phyloP scores from a whole-genome alignment of 2,329 filamentous ascomycete species.

The Cercospora zeae-maydis region DNA sequence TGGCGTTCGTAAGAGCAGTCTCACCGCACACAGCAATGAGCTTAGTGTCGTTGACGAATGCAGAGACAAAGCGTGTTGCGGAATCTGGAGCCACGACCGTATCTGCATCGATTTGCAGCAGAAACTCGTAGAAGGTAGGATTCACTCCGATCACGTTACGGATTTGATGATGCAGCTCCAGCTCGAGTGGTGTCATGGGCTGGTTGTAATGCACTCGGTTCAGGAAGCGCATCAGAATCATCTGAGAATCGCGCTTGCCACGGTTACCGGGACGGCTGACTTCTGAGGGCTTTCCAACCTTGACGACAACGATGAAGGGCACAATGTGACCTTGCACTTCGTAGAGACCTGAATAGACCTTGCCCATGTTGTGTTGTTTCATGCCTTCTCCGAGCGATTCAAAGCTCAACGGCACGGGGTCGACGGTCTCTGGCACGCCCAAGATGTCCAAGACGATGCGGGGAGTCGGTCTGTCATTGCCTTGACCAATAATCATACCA shows the following conservation, averaged over 20 bases:
- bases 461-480: constrained; percentile 92
- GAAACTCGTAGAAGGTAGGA: constrained; percentile 95
- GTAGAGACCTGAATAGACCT: constrained; percentile 95
- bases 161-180: constrained; percentile 98
- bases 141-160: constrained; percentile 98
- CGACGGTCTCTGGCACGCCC: constrained; percentile 86
- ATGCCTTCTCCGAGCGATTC: constrained; percentile 92
- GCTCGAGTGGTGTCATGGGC: constrained; percentile 90
- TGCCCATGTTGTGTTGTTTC: constrained; percentile 99
- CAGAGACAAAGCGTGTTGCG: constrained; percentile 83
- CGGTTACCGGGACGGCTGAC: constrained; percentile 80
- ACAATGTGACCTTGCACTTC: constrained; percentile 98
- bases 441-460: constrained; percentile 96
- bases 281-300: constrained; percentile 83
- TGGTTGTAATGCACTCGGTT: constrained; percentile 98
- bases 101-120: constrained; percentile 95
- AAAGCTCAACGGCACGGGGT: constrained; percentile 94
- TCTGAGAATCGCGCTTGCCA: constrained; percentile 98
- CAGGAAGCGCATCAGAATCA: constrained; percentile 97
- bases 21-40: constrained; percentile 95
- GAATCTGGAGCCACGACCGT: constrained; percentile 89
- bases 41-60: constrained; percentile 86
- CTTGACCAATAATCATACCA: constrained; percentile 99
- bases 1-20: constrained; percentile 87
- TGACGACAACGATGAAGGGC: constrained; percentile 93